phyloP scores from a whole-genome alignment of 768 basidiomycete species.

The Naematelia encephala region DNA sequence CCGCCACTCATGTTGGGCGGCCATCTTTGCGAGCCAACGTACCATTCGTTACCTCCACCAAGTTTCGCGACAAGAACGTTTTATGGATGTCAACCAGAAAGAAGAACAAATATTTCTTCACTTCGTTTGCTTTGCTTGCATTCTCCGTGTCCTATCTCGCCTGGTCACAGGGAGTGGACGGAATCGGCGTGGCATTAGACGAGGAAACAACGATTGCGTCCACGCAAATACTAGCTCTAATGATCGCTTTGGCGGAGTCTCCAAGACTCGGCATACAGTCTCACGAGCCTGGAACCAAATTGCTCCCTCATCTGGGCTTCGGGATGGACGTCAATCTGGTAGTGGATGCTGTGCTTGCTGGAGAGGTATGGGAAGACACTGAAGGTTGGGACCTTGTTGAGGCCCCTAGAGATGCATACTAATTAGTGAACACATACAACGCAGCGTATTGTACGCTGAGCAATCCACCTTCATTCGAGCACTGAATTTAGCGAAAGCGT shows the following conservation, averaged over 20 bases:
- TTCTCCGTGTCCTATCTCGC: slow-evolving; percentile 42
- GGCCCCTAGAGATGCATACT: neutral
- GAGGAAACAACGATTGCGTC: slow-evolving; percentile 19
- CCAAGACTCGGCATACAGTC: slow-evolving; percentile 21
- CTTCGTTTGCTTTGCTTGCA: slow-evolving; percentile 28
- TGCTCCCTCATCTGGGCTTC: slow-evolving; percentile 29
- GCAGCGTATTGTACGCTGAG: slow-evolving; percentile 45
- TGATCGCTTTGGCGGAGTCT: slow-evolving; percentile 14
- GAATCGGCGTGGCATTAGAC: slow-evolving; percentile 25
- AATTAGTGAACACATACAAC: slow-evolving; percentile 42
- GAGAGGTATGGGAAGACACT: slow-evolving; percentile 12
- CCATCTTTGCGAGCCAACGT: slow-evolving; percentile 29
- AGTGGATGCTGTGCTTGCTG: slow-evolving; percentile 21
- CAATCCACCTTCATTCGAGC: slow-evolving; percentile 44
- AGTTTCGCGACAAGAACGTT: slow-evolving; percentile 26
- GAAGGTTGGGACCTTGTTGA: slow-evolving; percentile 34
- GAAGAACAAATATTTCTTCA: slow-evolving; percentile 32
- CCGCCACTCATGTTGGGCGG: slow-evolving; percentile 24
- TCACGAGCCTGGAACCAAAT: slow-evolving; percentile 29
- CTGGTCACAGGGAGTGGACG: slow-evolving; percentile 36
- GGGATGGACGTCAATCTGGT: slow-evolving; percentile 40
- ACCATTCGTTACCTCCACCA: slow-evolving; percentile 33
- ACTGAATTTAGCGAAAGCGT: slow-evolving; percentile 32
- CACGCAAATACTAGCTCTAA: slow-evolving; percentile 25
- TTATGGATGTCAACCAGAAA: slow-evolving; percentile 27